Evolutionary conservation across 2,329 filamentous ascomycete species (phyloP).

Genomic region (Lomentospora prolificans): DNA sequence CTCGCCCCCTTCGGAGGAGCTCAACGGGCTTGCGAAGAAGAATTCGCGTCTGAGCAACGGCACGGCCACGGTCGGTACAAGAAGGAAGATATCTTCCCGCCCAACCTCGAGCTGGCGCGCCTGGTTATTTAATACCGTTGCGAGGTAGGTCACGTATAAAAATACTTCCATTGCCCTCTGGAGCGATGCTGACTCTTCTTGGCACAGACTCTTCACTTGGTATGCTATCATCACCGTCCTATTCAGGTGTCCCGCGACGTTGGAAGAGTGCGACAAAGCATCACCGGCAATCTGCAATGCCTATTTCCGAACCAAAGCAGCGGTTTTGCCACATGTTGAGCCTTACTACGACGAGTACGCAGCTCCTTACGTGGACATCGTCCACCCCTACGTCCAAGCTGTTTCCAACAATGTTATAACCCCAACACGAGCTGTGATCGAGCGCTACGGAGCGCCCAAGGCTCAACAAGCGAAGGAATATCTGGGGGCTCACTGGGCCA

Average conservation of each 20-base stretch:
- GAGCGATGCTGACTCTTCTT: slow-evolving; percentile 4
- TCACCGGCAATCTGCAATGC: slow-evolving; percentile 75
- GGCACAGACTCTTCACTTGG: slow-evolving; percentile 66
- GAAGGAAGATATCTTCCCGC: slow-evolving; percentile 17
- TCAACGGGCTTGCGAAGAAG: slow-evolving; percentile 28
- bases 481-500: slow-evolving; percentile 65
- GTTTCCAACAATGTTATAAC: slow-evolving; percentile 55
- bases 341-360: slow-evolving; percentile 84
- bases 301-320: slow-evolving; percentile 58
- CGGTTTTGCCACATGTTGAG: slow-evolving; percentile 61
- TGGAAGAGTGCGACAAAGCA: slow-evolving; percentile 55
- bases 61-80: slow-evolving; percentile 8
- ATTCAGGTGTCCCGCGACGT: slow-evolving; percentile 68
- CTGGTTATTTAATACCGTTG: slow-evolving; percentile 37
- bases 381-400: slow-evolving; percentile 63
- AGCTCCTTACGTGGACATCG: slow-evolving; percentile 68
- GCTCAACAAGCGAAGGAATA: slow-evolving; percentile 59
- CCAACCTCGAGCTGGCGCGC: slow-evolving; percentile 8
- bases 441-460: slow-evolving; percentile 66
- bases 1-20: slow-evolving; percentile 25
- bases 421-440: slow-evolving; percentile 57
- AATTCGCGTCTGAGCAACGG: slow-evolving; percentile 2
- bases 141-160: slow-evolving; percentile 35
- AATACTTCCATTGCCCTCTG: background rate
- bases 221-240: slow-evolving; percentile 72